Percentiles rank a stretch among this genome's conserved stretches.
These are phyloP conservation scores for Rehmannia glutinosa DNA, from an alignment of 257 asterid species.

Conservation along the genomic window DNA sequence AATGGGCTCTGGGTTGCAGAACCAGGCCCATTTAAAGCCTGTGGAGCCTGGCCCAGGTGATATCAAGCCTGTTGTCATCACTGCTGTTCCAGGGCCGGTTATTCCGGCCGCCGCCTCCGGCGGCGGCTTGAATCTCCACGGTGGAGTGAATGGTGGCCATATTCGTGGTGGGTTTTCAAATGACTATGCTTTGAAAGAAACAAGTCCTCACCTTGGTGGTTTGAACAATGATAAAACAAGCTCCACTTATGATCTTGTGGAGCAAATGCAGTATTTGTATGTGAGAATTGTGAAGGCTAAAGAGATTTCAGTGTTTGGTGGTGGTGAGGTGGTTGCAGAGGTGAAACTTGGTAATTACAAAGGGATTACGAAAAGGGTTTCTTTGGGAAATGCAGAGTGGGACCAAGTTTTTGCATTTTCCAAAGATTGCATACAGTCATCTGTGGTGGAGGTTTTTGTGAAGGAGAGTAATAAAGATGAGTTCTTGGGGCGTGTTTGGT, in stretches of 20 bases:
- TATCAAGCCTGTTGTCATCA: constrained; percentile 63
- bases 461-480: constrained; percentile 66
- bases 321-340: constrained; percentile 67
- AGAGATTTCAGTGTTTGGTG: constrained; percentile 46
- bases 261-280: constrained; percentile 84
- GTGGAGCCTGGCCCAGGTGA: constrained; percentile 51
- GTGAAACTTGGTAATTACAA: constrained; percentile 80
- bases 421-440: constrained; percentile 75
- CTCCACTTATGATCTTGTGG: constrained; percentile 79
- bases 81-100: constrained; percentile 43
- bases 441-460: constrained; percentile 64
- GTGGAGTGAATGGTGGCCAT: constrained; percentile 36
- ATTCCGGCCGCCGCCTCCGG: constrained; percentile 34
- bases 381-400: constrained; percentile 52
- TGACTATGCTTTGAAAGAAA: constrained; percentile 69
- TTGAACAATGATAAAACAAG: constrained; percentile 56
- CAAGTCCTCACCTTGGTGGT: constrained; percentile 81
- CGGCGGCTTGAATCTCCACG: constrained; percentile 14
- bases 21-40: constrained; percentile 44
- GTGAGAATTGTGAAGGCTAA: constrained; percentile 63
- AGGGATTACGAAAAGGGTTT: constrained; percentile 60
- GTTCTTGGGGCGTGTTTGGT: constrained; percentile 76
- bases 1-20: constrained; percentile 36
- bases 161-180: constrained; percentile 35
- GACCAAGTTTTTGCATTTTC: constrained; percentile 85